Conservation (phyloP, 2,329 filamentous ascomycete species). For the Trichoderma sp. region DNA sequence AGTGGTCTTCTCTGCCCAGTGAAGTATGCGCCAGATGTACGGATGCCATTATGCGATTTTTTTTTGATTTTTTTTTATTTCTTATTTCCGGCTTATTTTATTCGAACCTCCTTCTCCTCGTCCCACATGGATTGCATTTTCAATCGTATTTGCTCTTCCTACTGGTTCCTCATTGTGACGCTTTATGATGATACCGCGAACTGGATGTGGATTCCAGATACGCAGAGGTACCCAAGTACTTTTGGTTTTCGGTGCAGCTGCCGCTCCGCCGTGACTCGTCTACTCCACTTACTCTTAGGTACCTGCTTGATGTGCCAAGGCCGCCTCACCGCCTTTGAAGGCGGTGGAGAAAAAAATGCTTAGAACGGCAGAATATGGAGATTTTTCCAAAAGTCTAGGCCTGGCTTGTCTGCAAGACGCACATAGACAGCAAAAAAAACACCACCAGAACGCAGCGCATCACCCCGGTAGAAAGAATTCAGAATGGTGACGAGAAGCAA, state of each 20-base stretch:
- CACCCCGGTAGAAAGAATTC: background rate
- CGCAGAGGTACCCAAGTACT: background rate
- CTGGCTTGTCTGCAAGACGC: background rate
- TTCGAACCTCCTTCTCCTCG: too few species aligned
- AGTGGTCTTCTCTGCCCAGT: background rate
- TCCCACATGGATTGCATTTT: too few species aligned
- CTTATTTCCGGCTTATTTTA: too few species aligned
- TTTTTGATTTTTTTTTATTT: too few species aligned
- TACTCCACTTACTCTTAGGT: background rate
- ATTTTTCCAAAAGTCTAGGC: conserved; percentile 1
- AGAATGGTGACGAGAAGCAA: conserved; percentile 51
- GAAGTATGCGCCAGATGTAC: background rate
- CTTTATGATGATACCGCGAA: too few species aligned
- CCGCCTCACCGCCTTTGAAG: background rate
- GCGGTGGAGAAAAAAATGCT: conserved; percentile 11
- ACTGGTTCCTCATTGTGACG: too few species aligned
- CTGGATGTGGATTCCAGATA: too few species aligned
- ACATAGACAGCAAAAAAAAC: background rate
- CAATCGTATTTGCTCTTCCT: too few species aligned
- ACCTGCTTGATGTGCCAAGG: conserved; percentile 20
- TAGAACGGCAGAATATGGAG: conserved; percentile 16
- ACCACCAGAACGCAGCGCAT: background rate
- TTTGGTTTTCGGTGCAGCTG: background rate
- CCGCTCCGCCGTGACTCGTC: background rate
- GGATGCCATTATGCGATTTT: too few species aligned